Base-by-base conservation (phyloP, 306 rosid genomes). In the Sicyos baderoa region DNA sequence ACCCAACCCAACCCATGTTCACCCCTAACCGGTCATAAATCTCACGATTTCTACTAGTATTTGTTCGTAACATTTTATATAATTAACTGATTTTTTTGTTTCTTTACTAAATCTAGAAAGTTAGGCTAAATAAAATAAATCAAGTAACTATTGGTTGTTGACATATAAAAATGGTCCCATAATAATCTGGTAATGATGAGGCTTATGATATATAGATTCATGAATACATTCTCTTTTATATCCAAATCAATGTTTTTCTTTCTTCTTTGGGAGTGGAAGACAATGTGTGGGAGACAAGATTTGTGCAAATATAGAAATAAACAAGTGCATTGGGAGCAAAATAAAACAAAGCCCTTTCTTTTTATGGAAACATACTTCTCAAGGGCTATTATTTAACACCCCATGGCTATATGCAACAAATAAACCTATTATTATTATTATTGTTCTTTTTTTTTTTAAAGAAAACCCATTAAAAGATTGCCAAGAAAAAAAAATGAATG, bases 281-380 rank as follows among this genome's bases (percentile, higher is more conserved):
- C 63, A 57, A 14, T 23, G 64, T 21, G 62, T 57, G 64, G 64
- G 19, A 14, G 64, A 57, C 64, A 57, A 57, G 64, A 57, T 57
- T 57, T 57, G 64, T 27, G 15, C 35, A 14, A 25, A 25, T 27
- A 14, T 25, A 27, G 64, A 12, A 57, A 57, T 57, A 57, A 57
- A 25, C 64, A 13, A 25, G 25, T 25, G 42, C 42, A 25, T 25
- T n/a, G 25, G 12, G 5, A 25, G 11, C 29, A 10, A 57, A 25
- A 25, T 0, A 3, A 27, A 13, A 57, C 22, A 8, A 12, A 56
- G 13, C 2, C 25, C 64, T 13, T 57, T 57, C 64, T 57, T 57
- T 14, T 23, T 57, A 25, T 6, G 42, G 64, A 25, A 56, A 57
- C 29, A 23, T 27, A 5, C 9, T 56, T 56, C 17, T 56, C 29